Evolutionary conservation across 208 protist species (phyloP).

Genomic region (Herpetomonas samuelpessoai): DNA sequence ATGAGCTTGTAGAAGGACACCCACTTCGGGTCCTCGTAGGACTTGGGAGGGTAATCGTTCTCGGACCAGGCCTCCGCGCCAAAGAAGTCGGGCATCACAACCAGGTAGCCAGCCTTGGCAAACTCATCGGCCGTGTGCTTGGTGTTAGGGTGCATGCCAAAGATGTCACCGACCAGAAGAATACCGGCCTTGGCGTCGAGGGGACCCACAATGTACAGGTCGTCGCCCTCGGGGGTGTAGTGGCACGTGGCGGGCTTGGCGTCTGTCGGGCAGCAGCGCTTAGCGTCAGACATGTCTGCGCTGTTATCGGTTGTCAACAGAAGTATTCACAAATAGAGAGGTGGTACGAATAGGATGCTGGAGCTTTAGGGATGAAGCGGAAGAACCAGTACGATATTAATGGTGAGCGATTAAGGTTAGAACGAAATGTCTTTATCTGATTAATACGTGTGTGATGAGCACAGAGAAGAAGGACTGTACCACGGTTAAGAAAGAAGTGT

Average conservation of each 20-base stretch:
- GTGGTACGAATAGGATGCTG: too few relatives aligned
- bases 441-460: too few relatives aligned
- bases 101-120: slow-evolving; percentile 40
- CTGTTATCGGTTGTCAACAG: too few relatives aligned
- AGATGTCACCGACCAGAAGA: slow-evolving; percentile 54
- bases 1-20: slow-evolving; percentile 17
- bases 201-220: slow-evolving; percentile 42
- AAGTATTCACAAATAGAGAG: too few relatives aligned
- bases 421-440: too few relatives aligned
- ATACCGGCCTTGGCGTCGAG: slow-evolving; percentile 38
- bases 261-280: slow-evolving; percentile 53
- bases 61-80: slow-evolving; percentile 23
- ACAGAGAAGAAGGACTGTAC: too few relatives aligned
- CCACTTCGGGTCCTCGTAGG: slow-evolving; percentile 30
- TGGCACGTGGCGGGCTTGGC: slow-evolving; percentile 9
- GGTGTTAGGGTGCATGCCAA: slow-evolving; percentile 43
- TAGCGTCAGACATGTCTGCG: slow-evolving; percentile 4
- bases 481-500: too few relatives aligned
- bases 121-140: slow-evolving; percentile 43
- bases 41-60: slow-evolving; percentile 23
- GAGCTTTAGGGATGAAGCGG: too few relatives aligned
- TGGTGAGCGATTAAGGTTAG: too few relatives aligned
- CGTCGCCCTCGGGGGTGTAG: slow-evolving; percentile 24
- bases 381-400: too few relatives aligned
- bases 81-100: slow-evolving; percentile 66